phyloP scores from a whole-genome alignment of 2,329 filamentous ascomycete genomes.

The Trichoderma guizhouense region DNA sequence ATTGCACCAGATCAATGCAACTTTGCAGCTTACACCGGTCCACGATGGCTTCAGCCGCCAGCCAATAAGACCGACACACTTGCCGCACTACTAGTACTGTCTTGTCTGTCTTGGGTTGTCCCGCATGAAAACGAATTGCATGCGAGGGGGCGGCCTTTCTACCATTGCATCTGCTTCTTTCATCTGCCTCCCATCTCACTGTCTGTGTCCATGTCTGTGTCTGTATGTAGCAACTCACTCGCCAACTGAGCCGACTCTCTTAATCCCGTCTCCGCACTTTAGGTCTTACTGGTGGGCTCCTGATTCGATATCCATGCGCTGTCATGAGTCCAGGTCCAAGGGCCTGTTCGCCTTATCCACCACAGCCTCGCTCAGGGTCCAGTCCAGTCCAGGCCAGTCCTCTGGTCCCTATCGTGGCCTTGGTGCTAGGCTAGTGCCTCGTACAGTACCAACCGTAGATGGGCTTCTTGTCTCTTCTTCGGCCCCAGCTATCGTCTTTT shows the following conservation, averaged over 20 bases:
- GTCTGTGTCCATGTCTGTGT: not conserved
- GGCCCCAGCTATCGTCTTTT: not conserved
- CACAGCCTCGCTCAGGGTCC: conserved; percentile 11
- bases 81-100: not conserved
- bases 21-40: not conserved
- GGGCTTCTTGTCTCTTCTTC: not conserved
- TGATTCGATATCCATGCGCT: conserved; percentile 6
- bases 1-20: not conserved
- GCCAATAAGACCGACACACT: not conserved
- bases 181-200: not conserved
- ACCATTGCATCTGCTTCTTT: not conserved
- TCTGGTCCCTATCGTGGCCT: not conserved
- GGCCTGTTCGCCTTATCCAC: not conserved
- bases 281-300: conserved; percentile 5
- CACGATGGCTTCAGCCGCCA: not conserved
- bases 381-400: not conserved
- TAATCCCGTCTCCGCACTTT: not conserved
- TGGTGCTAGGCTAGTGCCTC: not conserved
- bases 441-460: not conserved
- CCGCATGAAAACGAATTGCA: not conserved
- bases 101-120: not conserved
- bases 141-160: not conserved
- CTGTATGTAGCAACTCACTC: not conserved
- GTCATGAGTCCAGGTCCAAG: conserved; percentile 5
- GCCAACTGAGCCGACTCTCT: not conserved